Conservation (phyloP, 768 basidiomycete genomes). For the Cystobasidium ongulense region DNA sequence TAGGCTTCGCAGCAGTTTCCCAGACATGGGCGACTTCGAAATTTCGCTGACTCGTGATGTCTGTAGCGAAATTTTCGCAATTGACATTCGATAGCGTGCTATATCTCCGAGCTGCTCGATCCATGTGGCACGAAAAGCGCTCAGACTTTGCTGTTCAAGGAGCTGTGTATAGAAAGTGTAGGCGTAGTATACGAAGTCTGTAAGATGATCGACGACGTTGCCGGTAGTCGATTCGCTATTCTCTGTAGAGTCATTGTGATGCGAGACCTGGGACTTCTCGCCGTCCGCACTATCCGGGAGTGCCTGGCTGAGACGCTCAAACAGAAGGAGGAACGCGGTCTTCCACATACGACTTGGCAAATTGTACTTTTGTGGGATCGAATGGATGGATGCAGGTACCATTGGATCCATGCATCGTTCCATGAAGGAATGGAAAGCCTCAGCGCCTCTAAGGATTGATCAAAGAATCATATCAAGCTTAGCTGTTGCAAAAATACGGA, state of each 20-base stretch:
- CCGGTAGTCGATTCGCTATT: conserved; percentile 29
- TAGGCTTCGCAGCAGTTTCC: not conserved
- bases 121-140: conserved; percentile 71
- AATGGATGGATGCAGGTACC: conserved; percentile 77
- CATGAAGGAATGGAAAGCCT: conserved; percentile 80
- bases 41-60: conserved; percentile 24
- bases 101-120: conserved; percentile 94
- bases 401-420: conserved; percentile 74
- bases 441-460: conserved; percentile 66
- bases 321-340: conserved; percentile 75
- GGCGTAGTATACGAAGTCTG: conserved; percentile 89
- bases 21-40: too few relatives aligned
- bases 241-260: not conserved
- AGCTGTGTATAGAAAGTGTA: conserved; percentile 89
- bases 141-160: conserved; percentile 68
- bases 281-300: conserved; percentile 52
- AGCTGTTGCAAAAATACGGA: conserved; percentile 26
- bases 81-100: conserved; percentile 86
- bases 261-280: not conserved
- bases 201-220: conserved; percentile 77
- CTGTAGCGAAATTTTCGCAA: conserved; percentile 55
- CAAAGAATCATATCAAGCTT: conserved; percentile 5
- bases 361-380: conserved; percentile 88
- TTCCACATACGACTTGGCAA: conserved; percentile 91
- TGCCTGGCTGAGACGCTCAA: conserved; percentile 79